phyloP scores from a whole-genome alignment of 2,329 filamentous ascomycete genomes.

The Nemania diffusa region DNA sequence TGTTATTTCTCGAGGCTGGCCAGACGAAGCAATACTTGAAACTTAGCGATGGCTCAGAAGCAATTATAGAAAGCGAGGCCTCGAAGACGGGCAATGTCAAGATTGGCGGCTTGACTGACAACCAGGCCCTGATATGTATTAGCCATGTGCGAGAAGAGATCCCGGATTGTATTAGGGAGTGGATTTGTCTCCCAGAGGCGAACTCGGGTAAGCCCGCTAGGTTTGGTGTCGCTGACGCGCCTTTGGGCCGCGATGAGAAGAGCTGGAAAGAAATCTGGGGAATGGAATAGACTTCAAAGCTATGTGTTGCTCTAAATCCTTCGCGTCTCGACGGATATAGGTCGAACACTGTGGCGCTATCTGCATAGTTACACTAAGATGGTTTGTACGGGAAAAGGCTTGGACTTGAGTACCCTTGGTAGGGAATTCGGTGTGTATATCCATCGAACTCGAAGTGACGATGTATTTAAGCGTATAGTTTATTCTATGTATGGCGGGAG shows the following conservation, averaged over 20 bases:
- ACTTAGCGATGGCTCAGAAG: constrained; percentile 47
- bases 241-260: constrained; percentile 65
- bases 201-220: constrained; percentile 70
- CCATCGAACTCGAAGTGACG: too few species aligned
- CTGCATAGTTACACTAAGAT: not conserved
- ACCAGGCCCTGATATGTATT: constrained; percentile 90
- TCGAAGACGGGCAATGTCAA: constrained; percentile 58
- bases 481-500: too few species aligned
- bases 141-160: constrained; percentile 93
- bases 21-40: constrained; percentile 59
- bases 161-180: constrained; percentile 82
- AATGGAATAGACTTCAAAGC: constrained; percentile 39
- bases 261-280: constrained; percentile 76
- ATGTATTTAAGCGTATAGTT: too few species aligned
- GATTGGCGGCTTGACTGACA: constrained; percentile 70
- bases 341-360: not conserved
- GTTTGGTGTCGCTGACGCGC: constrained; percentile 71
- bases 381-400: not conserved
- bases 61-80: constrained; percentile 59
- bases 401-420: not conserved
- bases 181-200: constrained; percentile 84
- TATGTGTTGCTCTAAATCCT: not conserved
- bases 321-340: not conserved
- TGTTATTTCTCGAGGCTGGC: constrained; percentile 78
- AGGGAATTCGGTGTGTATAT: too few species aligned